Evolutionary conservation across 345 rosid genomes (phyloP).

Genomic region (Lenwebbia sp.): DNA sequence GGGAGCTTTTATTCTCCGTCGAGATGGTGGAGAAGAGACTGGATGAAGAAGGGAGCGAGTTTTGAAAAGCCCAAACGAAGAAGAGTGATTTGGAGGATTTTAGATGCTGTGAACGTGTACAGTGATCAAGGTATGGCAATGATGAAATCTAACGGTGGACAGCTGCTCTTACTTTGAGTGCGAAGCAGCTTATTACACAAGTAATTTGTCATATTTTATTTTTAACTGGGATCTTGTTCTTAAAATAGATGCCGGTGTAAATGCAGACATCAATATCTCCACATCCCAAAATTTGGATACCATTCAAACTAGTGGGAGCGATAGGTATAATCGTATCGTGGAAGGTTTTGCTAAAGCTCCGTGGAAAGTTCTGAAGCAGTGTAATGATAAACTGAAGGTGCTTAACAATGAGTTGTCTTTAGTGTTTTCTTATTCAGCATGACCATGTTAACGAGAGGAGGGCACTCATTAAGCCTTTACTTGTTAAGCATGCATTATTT

Average conservation of each 20-base stretch:
- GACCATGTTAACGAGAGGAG: neutral
- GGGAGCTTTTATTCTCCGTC: neutral
- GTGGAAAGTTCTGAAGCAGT: constrained; percentile 75
- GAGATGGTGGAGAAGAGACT: neutral
- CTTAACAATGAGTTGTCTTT: neutral
- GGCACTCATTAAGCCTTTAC: neutral
- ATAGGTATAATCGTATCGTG: constrained; percentile 41
- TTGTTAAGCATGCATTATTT: neutral
- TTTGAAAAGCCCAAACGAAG: neutral
- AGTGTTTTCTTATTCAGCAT: neutral
- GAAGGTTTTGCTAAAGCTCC: constrained; percentile 61
- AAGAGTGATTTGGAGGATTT: neutral
- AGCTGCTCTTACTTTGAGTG: neutral
- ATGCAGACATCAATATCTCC: neutral
- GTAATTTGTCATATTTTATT: no score
- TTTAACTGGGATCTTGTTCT: no score
- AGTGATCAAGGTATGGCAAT: neutral
- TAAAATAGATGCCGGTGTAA: no score
- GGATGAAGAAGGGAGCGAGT: neutral
- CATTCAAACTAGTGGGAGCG: constrained; percentile 13
- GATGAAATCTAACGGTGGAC: neutral
- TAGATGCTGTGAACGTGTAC: neutral
- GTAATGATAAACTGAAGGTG: constrained; percentile 65
- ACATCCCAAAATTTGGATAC: constrained; percentile 2
- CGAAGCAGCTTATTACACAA: neutral